A percentile compares a stretch with the other conserved stretches of the same genome.
Conservation (phyloP, 805 yeast genomes). For the Yamadazyma olivae region DNA sequence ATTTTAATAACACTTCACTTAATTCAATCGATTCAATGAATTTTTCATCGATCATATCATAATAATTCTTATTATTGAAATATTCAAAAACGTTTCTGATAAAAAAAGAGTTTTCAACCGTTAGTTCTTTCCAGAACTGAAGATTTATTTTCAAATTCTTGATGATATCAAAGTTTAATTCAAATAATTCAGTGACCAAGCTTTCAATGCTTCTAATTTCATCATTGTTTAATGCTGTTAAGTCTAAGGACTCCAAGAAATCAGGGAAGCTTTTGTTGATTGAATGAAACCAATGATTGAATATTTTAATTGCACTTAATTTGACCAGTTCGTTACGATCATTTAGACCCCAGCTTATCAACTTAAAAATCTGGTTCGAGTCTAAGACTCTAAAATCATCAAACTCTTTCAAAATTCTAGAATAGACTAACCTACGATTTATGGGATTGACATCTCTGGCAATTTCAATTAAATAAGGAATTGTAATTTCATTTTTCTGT, state of each 20-base stretch:
- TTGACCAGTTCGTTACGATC: conserved; percentile 80
- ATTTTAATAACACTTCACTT: conserved; percentile 55
- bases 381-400: conserved; percentile 56
- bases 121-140: conserved; percentile 65
- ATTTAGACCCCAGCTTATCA: conserved; percentile 80
- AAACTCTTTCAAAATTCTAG: conserved; percentile 63
- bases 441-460: conserved; percentile 75
- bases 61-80: conserved; percentile 53
- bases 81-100: conserved; percentile 63
- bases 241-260: conserved; percentile 68
- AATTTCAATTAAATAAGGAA: conserved; percentile 65
- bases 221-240: conserved; percentile 65
- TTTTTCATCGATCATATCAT: conserved; percentile 57
- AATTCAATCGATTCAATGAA: conserved; percentile 79
- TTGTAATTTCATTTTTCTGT: conserved; percentile 50
- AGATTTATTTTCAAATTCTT: conserved; percentile 56
- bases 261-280: conserved; percentile 69
- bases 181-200: conserved; percentile 55
- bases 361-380: conserved; percentile 55
- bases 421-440: conserved; percentile 70
- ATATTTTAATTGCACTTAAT: conserved; percentile 67
- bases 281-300: conserved; percentile 71
- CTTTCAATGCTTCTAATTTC: conserved; percentile 42
- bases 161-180: conserved; percentile 59
- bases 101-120: conserved; percentile 73